phyloP scores from a whole-genome alignment of 768 basidiomycete species.

The Pleurotus tuber-regium region DNA sequence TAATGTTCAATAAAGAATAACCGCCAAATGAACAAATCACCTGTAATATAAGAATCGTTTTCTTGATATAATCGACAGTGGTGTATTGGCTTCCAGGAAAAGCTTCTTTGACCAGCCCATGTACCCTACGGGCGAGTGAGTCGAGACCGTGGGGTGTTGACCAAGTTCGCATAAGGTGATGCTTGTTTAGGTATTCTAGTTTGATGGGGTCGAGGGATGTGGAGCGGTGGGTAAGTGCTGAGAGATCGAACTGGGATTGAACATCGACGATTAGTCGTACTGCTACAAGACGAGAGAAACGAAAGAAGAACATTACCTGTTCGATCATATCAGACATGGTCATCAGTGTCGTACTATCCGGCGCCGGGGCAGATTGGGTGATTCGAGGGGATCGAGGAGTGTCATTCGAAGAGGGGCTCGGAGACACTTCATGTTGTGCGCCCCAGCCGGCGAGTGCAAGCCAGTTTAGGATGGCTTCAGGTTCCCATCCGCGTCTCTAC shows the following conservation, averaged over 20 bases:
- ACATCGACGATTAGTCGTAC: no score
- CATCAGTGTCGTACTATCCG: conserved; percentile 67
- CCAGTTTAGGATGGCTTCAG: conserved; percentile 88
- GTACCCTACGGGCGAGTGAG: conserved; percentile 53
- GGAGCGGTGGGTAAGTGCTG: conserved; percentile 76
- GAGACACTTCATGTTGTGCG: conserved; percentile 36
- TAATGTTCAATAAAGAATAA: neutral
- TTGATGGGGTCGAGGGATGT: conserved; percentile 79
- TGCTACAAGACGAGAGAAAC: no score
- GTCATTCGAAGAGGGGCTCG: conserved; percentile 20
- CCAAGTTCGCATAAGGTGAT: conserved; percentile 65
- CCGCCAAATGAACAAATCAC: conserved; percentile 28
- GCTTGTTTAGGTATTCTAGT: conserved; percentile 86
- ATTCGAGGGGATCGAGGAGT: conserved; percentile 20
- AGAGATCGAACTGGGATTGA: conserved; percentile 65
- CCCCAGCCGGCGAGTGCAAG: conserved; percentile 95
- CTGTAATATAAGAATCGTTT: conserved; percentile 61
- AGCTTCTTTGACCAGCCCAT: conserved; percentile 46
- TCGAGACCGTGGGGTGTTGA: conserved; percentile 47
- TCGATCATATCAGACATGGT: conserved; percentile 61
- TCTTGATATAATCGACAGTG: conserved; percentile 55
- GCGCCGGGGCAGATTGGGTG: conserved; percentile 34
- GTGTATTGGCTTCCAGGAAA: conserved; percentile 56
- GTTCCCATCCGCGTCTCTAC: conserved; percentile 88
- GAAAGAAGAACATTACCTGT: no score